Conservation (phyloP, 2,329 filamentous ascomycete genomes). For the Periconia macrospinosa region DNA sequence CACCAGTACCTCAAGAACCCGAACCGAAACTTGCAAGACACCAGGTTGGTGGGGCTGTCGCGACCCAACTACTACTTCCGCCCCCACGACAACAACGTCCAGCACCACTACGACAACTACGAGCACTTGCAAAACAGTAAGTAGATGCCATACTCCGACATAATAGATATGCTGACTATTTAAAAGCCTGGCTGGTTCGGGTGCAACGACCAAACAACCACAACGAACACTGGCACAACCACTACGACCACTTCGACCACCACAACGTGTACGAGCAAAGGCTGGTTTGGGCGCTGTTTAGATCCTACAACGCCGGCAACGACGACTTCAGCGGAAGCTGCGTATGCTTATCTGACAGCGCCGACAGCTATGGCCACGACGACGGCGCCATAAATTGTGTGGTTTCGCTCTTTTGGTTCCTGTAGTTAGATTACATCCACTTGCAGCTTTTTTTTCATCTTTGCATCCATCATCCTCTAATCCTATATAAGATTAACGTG, state of each 20-base stretch:
- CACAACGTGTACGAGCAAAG: constrained; percentile 36
- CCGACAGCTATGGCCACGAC: constrained; percentile 25
- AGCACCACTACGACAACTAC: constrained; percentile 25
- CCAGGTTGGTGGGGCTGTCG: constrained; percentile 43
- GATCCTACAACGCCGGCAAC: constrained; percentile 26
- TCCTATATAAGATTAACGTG: background rate
- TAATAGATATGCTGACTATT: constrained; percentile 8
- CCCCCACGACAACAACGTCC: constrained; percentile 25
- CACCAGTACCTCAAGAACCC: constrained; percentile 29
- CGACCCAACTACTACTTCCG: constrained; percentile 36
- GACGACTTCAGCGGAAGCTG: constrained; percentile 30
- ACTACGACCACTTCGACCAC: constrained; percentile 21
- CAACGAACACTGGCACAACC: constrained; percentile 19
- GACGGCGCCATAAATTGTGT: background rate
- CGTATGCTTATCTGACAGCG: constrained; percentile 26
- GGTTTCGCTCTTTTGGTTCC: constrained; percentile 1
- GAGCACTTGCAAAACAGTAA: constrained; percentile 38
- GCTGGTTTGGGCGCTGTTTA: constrained; percentile 40
- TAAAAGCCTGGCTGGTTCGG: constrained; percentile 41
- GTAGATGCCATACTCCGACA: background rate
- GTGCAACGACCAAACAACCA: constrained; percentile 37
- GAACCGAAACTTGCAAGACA: constrained; percentile 41
- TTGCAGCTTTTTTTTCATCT: background rate
- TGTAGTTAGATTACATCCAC: background rate
- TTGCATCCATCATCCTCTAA: background rate